Conservation (phyloP, 2,329 filamentous ascomycete species). For the Scedosporium minutisporum region DNA sequence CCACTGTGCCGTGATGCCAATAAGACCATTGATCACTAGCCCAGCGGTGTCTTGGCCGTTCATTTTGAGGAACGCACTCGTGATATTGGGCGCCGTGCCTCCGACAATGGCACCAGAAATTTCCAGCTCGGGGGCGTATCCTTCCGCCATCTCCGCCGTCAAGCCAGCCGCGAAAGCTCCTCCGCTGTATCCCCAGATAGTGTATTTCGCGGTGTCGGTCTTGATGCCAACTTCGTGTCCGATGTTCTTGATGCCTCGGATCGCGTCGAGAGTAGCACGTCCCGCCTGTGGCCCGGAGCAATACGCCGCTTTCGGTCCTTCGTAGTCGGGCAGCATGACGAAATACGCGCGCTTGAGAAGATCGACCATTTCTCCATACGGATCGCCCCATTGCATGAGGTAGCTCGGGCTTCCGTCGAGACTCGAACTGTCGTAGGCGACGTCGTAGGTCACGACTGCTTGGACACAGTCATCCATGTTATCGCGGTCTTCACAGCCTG, state of each 20-base stretch:
- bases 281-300: constrained; percentile 31
- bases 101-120: constrained; percentile 40
- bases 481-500: background rate
- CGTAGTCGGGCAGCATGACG: constrained; percentile 36
- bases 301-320: constrained; percentile 34
- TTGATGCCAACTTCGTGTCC: constrained; percentile 18
- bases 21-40: constrained; percentile 5
- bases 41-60: constrained; percentile 18
- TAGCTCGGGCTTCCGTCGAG: constrained; percentile 28
- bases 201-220: constrained; percentile 23
- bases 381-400: constrained; percentile 19
- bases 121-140: constrained; percentile 42
- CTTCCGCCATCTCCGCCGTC: constrained; percentile 40
- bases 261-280: constrained; percentile 32
- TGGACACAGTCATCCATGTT: constrained; percentile 1
- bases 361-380: constrained; percentile 7
- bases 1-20: background rate
- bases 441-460: constrained; percentile 30
- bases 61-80: constrained; percentile 22
- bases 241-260: constrained; percentile 29
- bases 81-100: constrained; percentile 32
- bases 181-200: constrained; percentile 48
- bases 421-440: constrained; percentile 28
- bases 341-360: constrained; percentile 30
- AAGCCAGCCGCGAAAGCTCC: constrained; percentile 41